Base-by-base conservation (phyloP, 106 monocot genomes). In the Dioscorea dumetorum region DNA sequence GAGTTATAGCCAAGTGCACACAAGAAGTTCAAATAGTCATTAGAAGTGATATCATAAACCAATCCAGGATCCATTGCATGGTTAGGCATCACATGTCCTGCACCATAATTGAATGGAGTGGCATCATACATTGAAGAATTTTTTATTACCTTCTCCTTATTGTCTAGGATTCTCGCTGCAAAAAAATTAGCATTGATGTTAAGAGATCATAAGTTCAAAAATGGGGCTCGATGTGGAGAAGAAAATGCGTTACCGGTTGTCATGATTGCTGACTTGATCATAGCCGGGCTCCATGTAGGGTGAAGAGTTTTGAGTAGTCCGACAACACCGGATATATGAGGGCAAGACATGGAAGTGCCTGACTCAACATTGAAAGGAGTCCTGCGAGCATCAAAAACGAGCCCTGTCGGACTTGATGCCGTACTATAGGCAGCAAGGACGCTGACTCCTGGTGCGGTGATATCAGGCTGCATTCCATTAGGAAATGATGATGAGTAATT, bases 191-290 rank as follows among this genome's bases (percentile, higher is more conserved):
- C 1, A 54, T 9, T 8, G 48, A 57, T 9, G 11, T 23, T 12
- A 14, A 13, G 51, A 51, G 17, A 17, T 17, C 17, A 51, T 12
- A 12, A 13, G 14, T 2, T 17, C 17, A 4, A 51, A 51, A 51
- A n/a, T n/a, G 0, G 51, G 0, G 51, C 17, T 51, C 1, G 51
- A 17, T 13, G 4, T 54, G 54, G 0, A 8, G 19, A 8, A 19
- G 54, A 54, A 34, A 16, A 63, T 11, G 12, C 35, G 0, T 17
- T 61, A 87, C 91, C 91, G 9, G 82, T 78, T 24, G 92, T 93
- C 85, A 93, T 83, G 68, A 93, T 85, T 7, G 92, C 83, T 0
- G 92, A 93, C 81, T 68, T 81, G 65, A 92, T 88, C 0, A 88
- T 88, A 1, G 92, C 49, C 14, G 92, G 88, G 32, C 85, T 85